These are phyloP conservation scores for Protomyces arabidopsidicola DNA, from an alignment of 1,139 yeast genomes.

Conservation along the genomic window DNA sequence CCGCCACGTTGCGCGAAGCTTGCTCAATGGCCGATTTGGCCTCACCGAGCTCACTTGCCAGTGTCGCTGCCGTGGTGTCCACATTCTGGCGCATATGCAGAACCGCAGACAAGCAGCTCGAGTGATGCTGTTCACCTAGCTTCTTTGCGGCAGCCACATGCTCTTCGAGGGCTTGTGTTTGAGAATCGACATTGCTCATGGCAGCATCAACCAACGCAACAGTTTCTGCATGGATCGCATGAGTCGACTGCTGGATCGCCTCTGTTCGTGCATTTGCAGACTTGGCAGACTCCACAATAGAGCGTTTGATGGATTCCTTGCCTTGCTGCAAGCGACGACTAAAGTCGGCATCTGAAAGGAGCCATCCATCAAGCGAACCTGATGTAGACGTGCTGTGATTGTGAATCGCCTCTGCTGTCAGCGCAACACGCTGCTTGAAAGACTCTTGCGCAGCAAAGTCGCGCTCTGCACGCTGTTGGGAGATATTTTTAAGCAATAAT, in stretches of 20 bases:
- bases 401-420: neutral
- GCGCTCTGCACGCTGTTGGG: neutral
- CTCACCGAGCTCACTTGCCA: conserved; percentile 11
- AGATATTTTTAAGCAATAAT: neutral
- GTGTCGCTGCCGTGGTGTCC: conserved; percentile 13
- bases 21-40: conserved; percentile 30
- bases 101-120: conserved; percentile 18
- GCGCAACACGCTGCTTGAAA: neutral
- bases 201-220: conserved; percentile 32
- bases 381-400: neutral
- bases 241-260: conserved; percentile 31
- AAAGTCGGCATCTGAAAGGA: conserved; percentile 31
- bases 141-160: conserved; percentile 31
- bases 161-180: conserved; percentile 32
- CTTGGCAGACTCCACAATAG: conserved; percentile 30
- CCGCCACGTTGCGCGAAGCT: conserved; percentile 24
- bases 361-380: conserved; percentile 29
- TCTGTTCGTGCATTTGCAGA: conserved; percentile 31
- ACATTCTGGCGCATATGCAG: conserved; percentile 18
- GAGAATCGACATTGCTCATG: conserved; percentile 31
- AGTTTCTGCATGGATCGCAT: conserved; percentile 33
- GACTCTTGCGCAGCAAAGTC: neutral
- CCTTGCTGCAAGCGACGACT: conserved; percentile 29
- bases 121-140: conserved; percentile 31
- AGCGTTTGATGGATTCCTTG: conserved; percentile 33